Conservation (phyloP, 345 rosid genomes). For the Draba incana region DNA sequence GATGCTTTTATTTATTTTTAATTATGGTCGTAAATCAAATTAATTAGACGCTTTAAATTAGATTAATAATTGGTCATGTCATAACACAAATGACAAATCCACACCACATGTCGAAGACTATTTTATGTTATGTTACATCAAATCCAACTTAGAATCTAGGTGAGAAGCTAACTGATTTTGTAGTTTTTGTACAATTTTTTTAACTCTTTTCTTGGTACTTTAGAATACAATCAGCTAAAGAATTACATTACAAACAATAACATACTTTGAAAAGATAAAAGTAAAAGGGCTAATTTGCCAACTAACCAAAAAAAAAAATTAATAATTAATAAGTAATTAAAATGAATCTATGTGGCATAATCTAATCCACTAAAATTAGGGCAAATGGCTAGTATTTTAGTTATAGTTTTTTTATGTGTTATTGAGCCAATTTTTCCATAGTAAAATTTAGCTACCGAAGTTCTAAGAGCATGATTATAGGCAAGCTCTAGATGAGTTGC, state of each 20-base stretch:
- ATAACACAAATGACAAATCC: slow-evolving; percentile 34
- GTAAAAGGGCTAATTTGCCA: no score
- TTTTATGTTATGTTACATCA: slow-evolving; percentile 43
- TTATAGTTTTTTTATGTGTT: no score
- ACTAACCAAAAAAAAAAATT: no score
- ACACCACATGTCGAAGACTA: slow-evolving; percentile 40
- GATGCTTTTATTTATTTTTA: slow-evolving; percentile 9
- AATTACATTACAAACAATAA: background rate
- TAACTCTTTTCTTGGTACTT: background rate
- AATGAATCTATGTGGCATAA: no score
- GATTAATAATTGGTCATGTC: slow-evolving; percentile 43
- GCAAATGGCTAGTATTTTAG: no score
- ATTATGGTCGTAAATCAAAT: slow-evolving; percentile 6
- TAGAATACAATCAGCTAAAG: background rate
- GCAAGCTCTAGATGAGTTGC: no score
- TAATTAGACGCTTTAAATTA: slow-evolving; percentile 21
- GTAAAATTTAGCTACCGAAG: no score
- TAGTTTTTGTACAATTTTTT: background rate
- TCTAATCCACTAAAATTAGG: no score
- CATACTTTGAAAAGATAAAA: background rate
- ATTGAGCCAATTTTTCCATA: no score
- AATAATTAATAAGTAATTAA: no score
- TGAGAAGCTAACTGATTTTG: slow-evolving; percentile 30
- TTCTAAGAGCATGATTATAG: no score
- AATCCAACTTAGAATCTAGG: slow-evolving; percentile 38